Evolutionary conservation across 352 stramenopile genomes (phyloP), one percentile per base, ranked within the genome.

Genomic region (Globisporangium uncinulatum): DNA sequence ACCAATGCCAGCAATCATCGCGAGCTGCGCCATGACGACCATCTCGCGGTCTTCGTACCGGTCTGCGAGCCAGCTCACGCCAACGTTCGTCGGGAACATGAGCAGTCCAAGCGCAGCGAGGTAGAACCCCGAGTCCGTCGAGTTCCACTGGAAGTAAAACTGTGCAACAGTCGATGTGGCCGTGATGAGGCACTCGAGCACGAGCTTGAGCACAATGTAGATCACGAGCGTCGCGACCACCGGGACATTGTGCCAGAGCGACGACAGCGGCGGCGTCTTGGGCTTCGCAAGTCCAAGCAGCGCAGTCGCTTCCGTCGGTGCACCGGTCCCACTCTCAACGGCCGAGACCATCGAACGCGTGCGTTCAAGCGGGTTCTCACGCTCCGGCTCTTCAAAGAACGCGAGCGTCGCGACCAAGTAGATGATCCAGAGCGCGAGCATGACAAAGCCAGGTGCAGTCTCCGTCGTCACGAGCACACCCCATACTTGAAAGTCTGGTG

Each of bases 1-100:
- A 21, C 83, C 67, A n/a, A 97, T 82, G 15, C 93, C 92, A 6
- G 95, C 59, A 19, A 95, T 66, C 86, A 97, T 97, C n/a, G 92
- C 54, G 1, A 84, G 54, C 64, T 97, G 75, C 1, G 85, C 94
- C 9, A 77, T 63, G 51, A 97, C 57, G 49, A 98, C 96, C 58
- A 98, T 75, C 67, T 97, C 88, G 21, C 90, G 77, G 74, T 98
- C 91, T 62, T 97, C 87, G 57, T 96, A 97, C 17, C 75, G 80
- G 54, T 87, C 84, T 61, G 85, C 94, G 51, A 97, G 75, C 63
- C 83, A 89, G 46, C 88, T 90, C 20, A 98, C 87, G 17, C 92
- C 64, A 48, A 94, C 74, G 58, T 97, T 98, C 36, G 86, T 93
- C 17, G 93, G 93, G 61, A 98, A 96, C 83, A 97, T 96, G 45